These are phyloP conservation scores for Lepiota venenata DNA, from an alignment of 768 basidiomycete species.

Conservation along the genomic window DNA sequence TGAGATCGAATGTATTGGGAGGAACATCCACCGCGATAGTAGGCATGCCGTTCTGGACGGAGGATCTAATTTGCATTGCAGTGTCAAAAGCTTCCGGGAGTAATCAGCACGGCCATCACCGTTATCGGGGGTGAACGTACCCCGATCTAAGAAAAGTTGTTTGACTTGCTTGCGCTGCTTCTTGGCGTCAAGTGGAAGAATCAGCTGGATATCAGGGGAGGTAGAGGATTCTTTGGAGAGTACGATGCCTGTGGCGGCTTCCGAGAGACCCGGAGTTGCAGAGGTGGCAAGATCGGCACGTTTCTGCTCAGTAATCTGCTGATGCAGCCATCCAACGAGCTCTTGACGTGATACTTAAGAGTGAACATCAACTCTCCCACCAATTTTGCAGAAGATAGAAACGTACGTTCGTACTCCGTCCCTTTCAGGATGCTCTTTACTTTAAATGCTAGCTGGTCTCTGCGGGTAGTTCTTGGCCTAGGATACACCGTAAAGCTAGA, in stretches of 20 bases:
- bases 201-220: slow-evolving; percentile 52
- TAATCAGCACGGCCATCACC: not conserved
- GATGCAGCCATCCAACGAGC: slow-evolving; percentile 70
- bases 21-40: slow-evolving; percentile 73
- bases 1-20: slow-evolving; percentile 53
- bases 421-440: slow-evolving; percentile 81
- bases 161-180: slow-evolving; percentile 73
- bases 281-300: slow-evolving; percentile 65
- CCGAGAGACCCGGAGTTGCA: slow-evolving; percentile 29
- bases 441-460: slow-evolving; percentile 70
- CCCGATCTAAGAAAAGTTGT: slow-evolving; percentile 65
- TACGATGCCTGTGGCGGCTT: slow-evolving; percentile 19
- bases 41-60: slow-evolving; percentile 58
- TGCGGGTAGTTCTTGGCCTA: slow-evolving; percentile 49
- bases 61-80: slow-evolving; percentile 50
- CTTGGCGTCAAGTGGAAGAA: slow-evolving; percentile 68
- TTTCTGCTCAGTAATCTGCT: slow-evolving; percentile 78
- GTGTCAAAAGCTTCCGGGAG: slow-evolving; percentile 59
- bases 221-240: slow-evolving; percentile 34
- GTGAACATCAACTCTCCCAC: not conserved
- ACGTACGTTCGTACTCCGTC: slow-evolving; percentile 69
- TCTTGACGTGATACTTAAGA: slow-evolving; percentile 52
- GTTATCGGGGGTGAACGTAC: slow-evolving; percentile 29
- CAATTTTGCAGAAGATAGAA: not conserved
- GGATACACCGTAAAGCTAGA: slow-evolving; percentile 41